phyloP scores from a whole-genome alignment of 768 basidiomycete genomes.

The Hypholoma fasciculare region DNA sequence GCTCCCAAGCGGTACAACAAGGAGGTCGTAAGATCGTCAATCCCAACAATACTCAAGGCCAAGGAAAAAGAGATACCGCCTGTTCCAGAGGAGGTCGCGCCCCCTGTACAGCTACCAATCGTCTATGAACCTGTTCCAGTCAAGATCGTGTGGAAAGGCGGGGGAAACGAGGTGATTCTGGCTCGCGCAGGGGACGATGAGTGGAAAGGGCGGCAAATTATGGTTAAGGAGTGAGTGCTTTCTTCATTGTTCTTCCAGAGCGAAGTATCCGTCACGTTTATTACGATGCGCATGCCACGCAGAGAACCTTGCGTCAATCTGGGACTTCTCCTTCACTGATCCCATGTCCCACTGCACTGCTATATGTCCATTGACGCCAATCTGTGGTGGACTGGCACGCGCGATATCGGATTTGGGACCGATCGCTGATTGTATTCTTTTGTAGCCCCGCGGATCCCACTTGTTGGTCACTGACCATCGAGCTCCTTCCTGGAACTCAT shows the following conservation, averaged over 20 bases:
- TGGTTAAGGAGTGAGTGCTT: slow-evolving; percentile 61
- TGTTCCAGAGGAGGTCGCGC: slow-evolving; percentile 9
- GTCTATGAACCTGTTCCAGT: slow-evolving; percentile 36
- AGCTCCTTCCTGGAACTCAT: slow-evolving; percentile 85
- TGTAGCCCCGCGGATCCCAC: slow-evolving; percentile 30
- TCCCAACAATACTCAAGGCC: slow-evolving; percentile 50
- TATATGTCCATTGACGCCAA: not conserved
- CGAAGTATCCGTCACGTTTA: not conserved
- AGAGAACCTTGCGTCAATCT: no score
- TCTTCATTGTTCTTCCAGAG: slow-evolving; percentile 3
- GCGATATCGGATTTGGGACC: no score
- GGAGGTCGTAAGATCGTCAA: slow-evolving; percentile 63
- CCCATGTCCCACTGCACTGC: not conserved
- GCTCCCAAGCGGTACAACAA: not conserved
- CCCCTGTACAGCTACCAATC: slow-evolving; percentile 18
- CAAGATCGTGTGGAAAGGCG: slow-evolving; percentile 66
- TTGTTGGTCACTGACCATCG: slow-evolving; percentile 37
- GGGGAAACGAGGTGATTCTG: slow-evolving; percentile 62
- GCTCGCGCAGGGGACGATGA: slow-evolving; percentile 74
- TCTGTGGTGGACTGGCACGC: no score
- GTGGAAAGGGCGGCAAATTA: slow-evolving; percentile 68
- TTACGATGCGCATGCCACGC: not conserved
- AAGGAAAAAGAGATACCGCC: slow-evolving; percentile 4
- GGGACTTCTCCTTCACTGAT: slow-evolving; percentile 5
- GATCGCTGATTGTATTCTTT: not conserved